phyloP scores from a whole-genome alignment of 1,284 basidiomycete genomes.

The Tilletia caries region DNA sequence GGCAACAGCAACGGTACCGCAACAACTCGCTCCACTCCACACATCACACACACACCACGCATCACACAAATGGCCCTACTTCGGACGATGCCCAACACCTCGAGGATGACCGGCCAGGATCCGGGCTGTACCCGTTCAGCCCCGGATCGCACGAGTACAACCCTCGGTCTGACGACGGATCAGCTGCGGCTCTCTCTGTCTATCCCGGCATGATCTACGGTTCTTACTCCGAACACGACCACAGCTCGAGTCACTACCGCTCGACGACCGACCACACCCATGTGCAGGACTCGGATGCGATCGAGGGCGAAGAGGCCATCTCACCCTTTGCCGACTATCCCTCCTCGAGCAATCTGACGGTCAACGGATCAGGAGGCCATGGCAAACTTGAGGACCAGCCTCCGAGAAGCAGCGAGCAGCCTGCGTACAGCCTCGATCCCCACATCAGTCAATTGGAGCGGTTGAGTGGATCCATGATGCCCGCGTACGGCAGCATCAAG shows the following conservation, averaged over 20 bases:
- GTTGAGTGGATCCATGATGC: background rate
- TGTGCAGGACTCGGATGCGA: background rate
- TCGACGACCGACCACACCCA: background rate
- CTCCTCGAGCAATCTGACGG: background rate
- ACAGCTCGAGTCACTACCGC: background rate
- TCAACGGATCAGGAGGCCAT: too few relatives aligned
- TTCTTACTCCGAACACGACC: background rate
- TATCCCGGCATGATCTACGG: background rate
- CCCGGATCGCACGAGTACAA: constrained; percentile 5
- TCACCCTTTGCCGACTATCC: constrained; percentile 1
- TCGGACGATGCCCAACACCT: constrained; percentile 4
- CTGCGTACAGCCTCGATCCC: constrained; percentile 6
- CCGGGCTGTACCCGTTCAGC: constrained; percentile 9
- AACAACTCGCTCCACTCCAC: background rate
- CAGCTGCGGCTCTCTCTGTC: background rate
- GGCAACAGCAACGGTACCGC: background rate
- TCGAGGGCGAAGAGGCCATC: background rate
- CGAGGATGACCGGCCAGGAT: background rate
- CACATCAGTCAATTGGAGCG: constrained; percentile 9
- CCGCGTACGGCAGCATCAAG: background rate
- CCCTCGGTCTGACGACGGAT: background rate
- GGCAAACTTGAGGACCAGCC: background rate
- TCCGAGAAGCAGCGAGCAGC: background rate
- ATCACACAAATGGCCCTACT: background rate
- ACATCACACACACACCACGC: background rate